A percentile compares a stretch with the other conserved stretches of the same genome.
Conservation (phyloP, 345 rosid genomes). For the Rubroshorea leprosula region DNA sequence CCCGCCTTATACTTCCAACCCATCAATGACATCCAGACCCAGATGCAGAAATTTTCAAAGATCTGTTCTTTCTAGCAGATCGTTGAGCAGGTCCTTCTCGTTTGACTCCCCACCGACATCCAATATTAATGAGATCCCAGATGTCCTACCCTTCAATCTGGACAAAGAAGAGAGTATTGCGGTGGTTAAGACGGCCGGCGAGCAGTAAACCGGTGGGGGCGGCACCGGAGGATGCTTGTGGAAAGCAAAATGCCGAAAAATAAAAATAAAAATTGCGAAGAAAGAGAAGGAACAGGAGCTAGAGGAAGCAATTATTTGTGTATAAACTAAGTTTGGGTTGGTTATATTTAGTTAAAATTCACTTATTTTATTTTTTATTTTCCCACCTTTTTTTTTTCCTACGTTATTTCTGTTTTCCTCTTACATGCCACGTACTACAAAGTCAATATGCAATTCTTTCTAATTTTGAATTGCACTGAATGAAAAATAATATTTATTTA, state of each 20-base stretch:
- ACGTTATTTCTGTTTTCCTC: not conserved
- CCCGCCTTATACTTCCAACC: slow-evolving; percentile 88
- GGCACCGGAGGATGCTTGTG: slow-evolving; percentile 8
- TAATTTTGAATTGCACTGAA: no score
- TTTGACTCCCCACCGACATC: slow-evolving; percentile 7
- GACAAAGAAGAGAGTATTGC: not conserved
- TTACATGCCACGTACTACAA: no score
- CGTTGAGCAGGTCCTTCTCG: slow-evolving; percentile 5
- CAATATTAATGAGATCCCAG: slow-evolving; percentile 15
- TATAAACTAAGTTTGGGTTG: not conserved
- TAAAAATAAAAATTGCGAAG: not conserved
- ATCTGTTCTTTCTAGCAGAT: slow-evolving; percentile 21
- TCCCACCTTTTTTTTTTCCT: not conserved
- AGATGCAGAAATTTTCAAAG: slow-evolving; percentile 27
- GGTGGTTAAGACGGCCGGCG: slow-evolving; percentile 8
- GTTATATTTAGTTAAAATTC: not conserved
- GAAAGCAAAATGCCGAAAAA: not conserved
- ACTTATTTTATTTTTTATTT: not conserved
- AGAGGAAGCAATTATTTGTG: not conserved
- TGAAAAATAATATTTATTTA: no score
- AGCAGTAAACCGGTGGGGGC: not conserved
- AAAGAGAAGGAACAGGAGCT: slow-evolving; percentile 9
- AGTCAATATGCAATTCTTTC: no score
- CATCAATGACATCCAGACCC: slow-evolving; percentile 36
- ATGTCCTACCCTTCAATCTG: slow-evolving; percentile 12